Evolutionary conservation across 2,329 filamentous ascomycete genomes (phyloP), one percentile per base, ranked within the genome.

Genomic region (Pezicula radicicola): DNA sequence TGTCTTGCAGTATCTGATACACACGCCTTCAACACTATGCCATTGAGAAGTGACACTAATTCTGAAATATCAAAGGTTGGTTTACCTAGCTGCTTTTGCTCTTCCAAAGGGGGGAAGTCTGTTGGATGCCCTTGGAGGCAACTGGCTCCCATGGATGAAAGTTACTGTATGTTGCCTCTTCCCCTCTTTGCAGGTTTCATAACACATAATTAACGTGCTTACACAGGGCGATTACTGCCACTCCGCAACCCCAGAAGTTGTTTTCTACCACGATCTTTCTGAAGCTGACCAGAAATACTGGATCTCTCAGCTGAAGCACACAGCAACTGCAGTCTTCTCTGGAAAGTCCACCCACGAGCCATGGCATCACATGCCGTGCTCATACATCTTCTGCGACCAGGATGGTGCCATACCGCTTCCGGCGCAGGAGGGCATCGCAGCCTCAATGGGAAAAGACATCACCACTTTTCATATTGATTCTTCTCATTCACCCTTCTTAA

Each of bases 251-350:
- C 27, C 39, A 13, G 48, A 27, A 8, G 16, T 43, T 16, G 39
- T 49, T 16, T 49, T 49, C 21, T 49, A 49, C 25, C 39, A 49
- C 39, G 39, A 49, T 25, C 42, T 49, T 19, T 44, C 48, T 10
- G 39, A 18, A 13, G 39, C 48, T 6, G 39, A 49, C 7, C 39
- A 49, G 48, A 15, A 44, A 27, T 44, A 44, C 28, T 49, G 39
- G 39, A 49, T 36, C 12, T 13, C 39, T 18, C 28, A 41, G 13
- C 39, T 49, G 9, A 36, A 36, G 3, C 39, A 49, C 28, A 30
- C 42, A 16, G 25, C 39, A 36, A 27, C 42, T 7, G 39, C 48
- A 13, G 39, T 44, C 7, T 49, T 49, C 27, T 42, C 39, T 28
- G 39, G 39, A 12, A 49, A 36, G 27, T 44, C 25, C 8, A 49